A percentile compares a stretch with the other conserved stretches of the same genome.
Evolutionary conservation across 441 rosid species (phyloP).

Genomic region (Biscutella laevigata): DNA sequence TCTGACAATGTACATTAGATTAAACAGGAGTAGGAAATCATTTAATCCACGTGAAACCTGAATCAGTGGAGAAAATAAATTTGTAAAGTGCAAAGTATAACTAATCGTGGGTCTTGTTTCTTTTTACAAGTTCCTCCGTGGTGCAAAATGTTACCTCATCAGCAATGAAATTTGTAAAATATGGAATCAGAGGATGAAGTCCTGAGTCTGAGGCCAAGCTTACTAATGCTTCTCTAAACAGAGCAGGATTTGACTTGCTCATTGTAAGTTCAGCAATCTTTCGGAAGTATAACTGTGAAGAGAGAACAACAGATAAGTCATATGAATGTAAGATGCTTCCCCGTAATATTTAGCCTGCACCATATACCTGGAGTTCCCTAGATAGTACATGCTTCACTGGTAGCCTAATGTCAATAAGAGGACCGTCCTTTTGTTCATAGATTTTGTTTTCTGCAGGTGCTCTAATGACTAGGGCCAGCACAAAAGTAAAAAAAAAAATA

Average conservation of each 20-base stretch:
- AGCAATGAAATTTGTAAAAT: constrained; percentile 77
- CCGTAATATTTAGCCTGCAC: background rate
- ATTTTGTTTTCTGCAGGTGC: constrained; percentile 51
- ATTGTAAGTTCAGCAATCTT: constrained; percentile 79
- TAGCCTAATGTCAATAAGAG: constrained; percentile 68
- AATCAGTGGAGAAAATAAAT: constrained; percentile 19
- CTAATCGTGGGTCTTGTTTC: background rate
- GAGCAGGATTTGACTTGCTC: constrained; percentile 58
- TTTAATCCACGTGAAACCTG: constrained; percentile 88
- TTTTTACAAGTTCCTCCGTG: background rate
- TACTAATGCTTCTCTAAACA: constrained; percentile 78
- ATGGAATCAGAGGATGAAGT: constrained; percentile 91
- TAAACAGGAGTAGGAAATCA: constrained; percentile 68
- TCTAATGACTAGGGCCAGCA: constrained; percentile 47
- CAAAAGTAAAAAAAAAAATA: background rate
- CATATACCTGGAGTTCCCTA: constrained; percentile 83
- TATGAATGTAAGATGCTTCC: constrained; percentile 1
- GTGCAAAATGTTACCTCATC: constrained; percentile 62
- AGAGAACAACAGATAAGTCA: constrained; percentile 14
- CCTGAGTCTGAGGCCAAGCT: constrained; percentile 94
- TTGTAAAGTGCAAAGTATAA: constrained; percentile 14
- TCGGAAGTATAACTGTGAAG: constrained; percentile 78
- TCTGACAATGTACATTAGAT: constrained; percentile 79
- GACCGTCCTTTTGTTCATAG: constrained; percentile 52
- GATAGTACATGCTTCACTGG: constrained; percentile 83